Base-by-base conservation (phyloP, 768 basidiomycete genomes). In the Coprinellus aureogranulatus region DNA sequence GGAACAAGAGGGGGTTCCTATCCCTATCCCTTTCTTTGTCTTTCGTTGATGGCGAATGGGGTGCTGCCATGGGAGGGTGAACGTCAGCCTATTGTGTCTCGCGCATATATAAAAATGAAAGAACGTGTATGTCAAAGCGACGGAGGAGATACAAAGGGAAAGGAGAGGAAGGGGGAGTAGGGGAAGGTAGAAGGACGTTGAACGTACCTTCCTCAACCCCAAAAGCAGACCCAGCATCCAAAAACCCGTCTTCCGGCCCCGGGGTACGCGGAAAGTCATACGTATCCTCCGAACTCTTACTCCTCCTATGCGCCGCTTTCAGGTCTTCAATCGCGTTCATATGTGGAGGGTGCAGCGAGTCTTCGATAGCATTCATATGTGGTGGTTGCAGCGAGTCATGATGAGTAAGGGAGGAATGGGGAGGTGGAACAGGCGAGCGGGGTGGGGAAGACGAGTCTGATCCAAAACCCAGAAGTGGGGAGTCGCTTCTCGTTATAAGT, bases 181-280 rank as follows among this genome's bases (percentile, higher is more conserved):
- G n/a, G n/a, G n/a, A n/a, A n/a, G n/a, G n/a, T n/a, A n/a, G n/a
- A n/a, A n/a, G n/a, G n/a, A n/a, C n/a, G n/a, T n/a, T n/a, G n/a
- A n/a, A n/a, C n/a, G n/a, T n/a, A n/a, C n/a, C n/a, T n/a, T n/a
- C n/a, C n/a, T n/a, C n/a, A n/a, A n/a, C n/a, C n/a, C n/a, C n/a
- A n/a, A n/a, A n/a, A n/a, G n/a, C n/a, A n/a, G n/a, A n/a, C n/a
- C n/a, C n/a, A n/a, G n/a, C n/a, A n/a, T n/a, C n/a, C 41, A 6
- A 16, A 44, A 44, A 16, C 41, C 6, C 6, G 10, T 44, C 49
- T 18, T 51, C 49, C 31, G 31, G 31, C n/a, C 49, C 49, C 12
- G 49, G 49, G 18, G 28, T 51, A n/a, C 31, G 27, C 31, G 49
- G 49, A 34, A 51, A 51, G 49, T 51, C 49, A 8, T 44, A 22